A percentile compares a stretch with the other conserved stretches of the same genome.
Evolutionary conservation across 805 yeast genomes (phyloP).

Genomic region (Teunomyces aglyptinius): DNA sequence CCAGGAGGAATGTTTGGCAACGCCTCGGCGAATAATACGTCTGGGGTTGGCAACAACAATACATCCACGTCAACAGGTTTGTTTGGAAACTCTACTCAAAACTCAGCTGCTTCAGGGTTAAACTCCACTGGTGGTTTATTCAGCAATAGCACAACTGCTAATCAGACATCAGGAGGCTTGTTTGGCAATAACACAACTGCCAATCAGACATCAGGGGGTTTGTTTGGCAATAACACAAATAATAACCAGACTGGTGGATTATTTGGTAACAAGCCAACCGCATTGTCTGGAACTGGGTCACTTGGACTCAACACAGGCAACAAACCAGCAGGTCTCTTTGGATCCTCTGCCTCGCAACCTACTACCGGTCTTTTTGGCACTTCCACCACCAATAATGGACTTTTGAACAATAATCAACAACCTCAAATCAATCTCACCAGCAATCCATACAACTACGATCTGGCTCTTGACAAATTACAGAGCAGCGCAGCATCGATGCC

Average conservation of each 20-base stretch:
- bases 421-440: slow-evolving; percentile 4
- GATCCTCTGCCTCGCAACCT: slow-evolving; percentile 7
- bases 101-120: no score
- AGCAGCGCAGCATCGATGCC: slow-evolving; percentile 27
- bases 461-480: slow-evolving; percentile 21
- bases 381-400: slow-evolving; percentile 10
- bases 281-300: slow-evolving; percentile 16
- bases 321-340: slow-evolving; percentile 11
- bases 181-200: slow-evolving; percentile 17
- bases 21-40: background rate
- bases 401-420: slow-evolving; percentile 3
- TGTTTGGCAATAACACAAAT: slow-evolving; percentile 19
- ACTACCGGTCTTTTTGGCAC: slow-evolving; percentile 16
- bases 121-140: slow-evolving; percentile 7
- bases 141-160: slow-evolving; percentile 13
- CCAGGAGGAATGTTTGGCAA: slow-evolving; percentile 21
- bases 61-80: background rate
- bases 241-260: background rate
- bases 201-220: slow-evolving; percentile 7
- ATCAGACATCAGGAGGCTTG: slow-evolving; percentile 10
- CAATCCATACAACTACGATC: slow-evolving; percentile 32
- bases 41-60: background rate
- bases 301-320: slow-evolving; percentile 15
- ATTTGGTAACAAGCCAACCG: background rate
- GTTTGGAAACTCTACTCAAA: no score